Percentiles rank a stretch among this genome's conserved stretches.
Evolutionary conservation across 2,329 filamentous ascomycete genomes (phyloP).

Genomic region (Ceratocystis eucalypticola): DNA sequence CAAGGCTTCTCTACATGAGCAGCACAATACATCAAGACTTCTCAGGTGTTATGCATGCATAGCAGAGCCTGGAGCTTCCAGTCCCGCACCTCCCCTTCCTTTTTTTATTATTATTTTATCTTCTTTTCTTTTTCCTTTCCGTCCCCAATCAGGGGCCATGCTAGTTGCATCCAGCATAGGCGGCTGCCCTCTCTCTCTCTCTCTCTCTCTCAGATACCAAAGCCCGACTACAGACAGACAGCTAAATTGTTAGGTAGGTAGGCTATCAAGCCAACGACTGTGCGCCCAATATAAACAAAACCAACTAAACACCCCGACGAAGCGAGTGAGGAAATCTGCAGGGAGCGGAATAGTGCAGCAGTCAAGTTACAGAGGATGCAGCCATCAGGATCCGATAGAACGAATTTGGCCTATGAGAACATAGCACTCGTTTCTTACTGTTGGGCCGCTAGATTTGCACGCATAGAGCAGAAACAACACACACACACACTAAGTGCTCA

Average conservation of each 20-base stretch:
- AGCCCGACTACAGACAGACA: background rate
- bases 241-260: background rate
- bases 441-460: background rate
- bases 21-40: no score
- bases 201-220: background rate
- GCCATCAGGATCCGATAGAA: background rate
- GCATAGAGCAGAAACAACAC: no score
- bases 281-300: slow-evolving; percentile 1
- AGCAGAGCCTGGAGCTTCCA: no score
- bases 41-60: no score
- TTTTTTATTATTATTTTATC: no score
- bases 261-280: slow-evolving; percentile 1
- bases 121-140: background rate
- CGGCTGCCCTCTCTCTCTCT: background rate
- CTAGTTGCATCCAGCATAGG: background rate
- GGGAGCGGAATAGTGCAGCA: slow-evolving; percentile 6
- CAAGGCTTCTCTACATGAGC: background rate
- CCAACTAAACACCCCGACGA: slow-evolving; percentile 1
- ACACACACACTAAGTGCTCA: no score
- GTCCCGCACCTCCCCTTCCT: no score
- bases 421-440: background rate
- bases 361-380: slow-evolving; percentile 5
- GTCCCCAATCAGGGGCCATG: background rate
- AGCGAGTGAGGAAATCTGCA: slow-evolving; percentile 1
- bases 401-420: background rate